Evolutionary conservation across 192 early-diverging fungal species (phyloP), one percentile per base, ranked within the genome.

Genomic region (Pilobolus umbonatus): DNA sequence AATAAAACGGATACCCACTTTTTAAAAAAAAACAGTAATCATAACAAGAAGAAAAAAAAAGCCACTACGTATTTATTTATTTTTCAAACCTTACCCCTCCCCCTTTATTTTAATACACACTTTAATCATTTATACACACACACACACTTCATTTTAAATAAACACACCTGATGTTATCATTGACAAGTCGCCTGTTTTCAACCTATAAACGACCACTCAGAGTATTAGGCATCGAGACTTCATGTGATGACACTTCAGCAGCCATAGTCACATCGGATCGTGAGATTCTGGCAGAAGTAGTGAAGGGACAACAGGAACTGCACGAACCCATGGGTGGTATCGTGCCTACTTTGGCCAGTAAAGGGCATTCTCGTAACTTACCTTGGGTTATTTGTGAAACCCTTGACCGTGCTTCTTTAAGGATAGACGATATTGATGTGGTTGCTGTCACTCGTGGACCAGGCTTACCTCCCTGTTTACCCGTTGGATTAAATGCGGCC

Each of bases 181-280:
- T n/a, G n/a, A n/a, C 35, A 12, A 26, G 28, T 7, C 28, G 21
- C 17, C 42, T 47, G 9, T 55, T 35, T 5, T 59, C 39, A 15
- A 60, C 51, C 6, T 3, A 6, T 26, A 22, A 60, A 19, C 65
- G 69, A 30, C 68, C 68, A 12, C 36, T 82, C 10, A 78, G 61
- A 19, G 76, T 78, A 14, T 74, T 90, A 10, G 88, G 88, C 4
- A 79, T 90, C 28, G 88, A 91, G 48, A 81, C 87, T 28, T 91
- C 88, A 17, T 91, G 87, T 66, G 88, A 91, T 58, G 88, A 91
- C 61, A 91, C 88, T 9, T 83, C 83, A 10, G 86, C 85, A 24
- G 87, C 85, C 1, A 65, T 91, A 19, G 86, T 91, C 34, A 79
- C 72, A 17, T 79, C 83, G 12, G 76, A 84, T 56, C 73, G 89